Evolutionary conservation across 1,139 yeast genomes (phyloP).

Genomic region (Diutina ranongensis): DNA sequence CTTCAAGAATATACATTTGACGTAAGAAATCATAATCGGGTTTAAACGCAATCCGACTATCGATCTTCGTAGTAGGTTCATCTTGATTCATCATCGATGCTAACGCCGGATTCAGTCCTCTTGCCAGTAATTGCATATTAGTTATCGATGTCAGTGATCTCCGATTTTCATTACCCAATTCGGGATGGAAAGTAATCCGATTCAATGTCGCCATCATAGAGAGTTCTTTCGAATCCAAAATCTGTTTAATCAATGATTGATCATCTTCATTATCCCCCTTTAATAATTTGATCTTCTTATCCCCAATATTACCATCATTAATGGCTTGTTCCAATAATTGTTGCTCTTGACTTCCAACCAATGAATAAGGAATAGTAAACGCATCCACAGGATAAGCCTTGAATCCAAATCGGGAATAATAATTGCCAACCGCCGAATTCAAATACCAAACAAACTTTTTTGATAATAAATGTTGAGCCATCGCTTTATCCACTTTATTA

Average conservation of each 20-base stretch:
- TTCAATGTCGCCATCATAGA: conserved; percentile 28
- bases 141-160: conserved; percentile 27
- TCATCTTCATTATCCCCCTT: conserved; percentile 18
- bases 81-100: conserved; percentile 21
- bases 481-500: conserved; percentile 19
- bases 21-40: conserved; percentile 13
- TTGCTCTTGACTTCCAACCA: conserved; percentile 14
- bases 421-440: conserved; percentile 25
- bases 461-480: conserved; percentile 26
- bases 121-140: conserved; percentile 13
- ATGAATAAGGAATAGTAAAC: conserved; percentile 20
- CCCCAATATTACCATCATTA: conserved; percentile 13
- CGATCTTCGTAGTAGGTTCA: conserved; percentile 16
- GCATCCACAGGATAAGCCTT: conserved; percentile 26
- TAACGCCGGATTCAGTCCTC: not conserved
- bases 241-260: conserved; percentile 20
- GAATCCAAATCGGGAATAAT: conserved; percentile 29
- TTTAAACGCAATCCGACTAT: conserved; percentile 19
- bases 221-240: conserved; percentile 26
- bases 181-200: conserved; percentile 24
- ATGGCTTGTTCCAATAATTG: conserved; percentile 16
- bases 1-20: not conserved
- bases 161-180: conserved; percentile 20
- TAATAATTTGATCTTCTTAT: conserved; percentile 20
- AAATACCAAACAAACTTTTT: conserved; percentile 29